These are phyloP conservation scores for Pontederia crassipes DNA, from an alignment of 176 grass and related monocot genomes.

Conservation along the genomic window DNA sequence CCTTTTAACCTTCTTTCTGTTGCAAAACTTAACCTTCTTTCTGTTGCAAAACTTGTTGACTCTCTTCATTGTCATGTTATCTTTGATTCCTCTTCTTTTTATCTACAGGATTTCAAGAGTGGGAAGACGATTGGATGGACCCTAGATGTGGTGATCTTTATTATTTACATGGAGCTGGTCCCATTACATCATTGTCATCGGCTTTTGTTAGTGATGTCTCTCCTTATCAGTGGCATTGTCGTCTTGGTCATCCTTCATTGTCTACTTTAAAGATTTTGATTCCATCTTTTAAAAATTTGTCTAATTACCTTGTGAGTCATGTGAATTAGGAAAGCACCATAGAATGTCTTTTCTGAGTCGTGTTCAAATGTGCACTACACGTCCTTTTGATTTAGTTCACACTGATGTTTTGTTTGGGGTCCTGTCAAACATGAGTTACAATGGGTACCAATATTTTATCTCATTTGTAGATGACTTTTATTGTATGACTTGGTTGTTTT, in stretches of 20 bases:
- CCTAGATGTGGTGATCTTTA: too few relatives aligned
- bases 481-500: neutral
- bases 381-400: neutral
- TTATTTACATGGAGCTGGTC: too few relatives aligned
- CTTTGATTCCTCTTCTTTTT: too few relatives aligned
- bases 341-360: neutral
- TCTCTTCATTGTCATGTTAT: too few relatives aligned
- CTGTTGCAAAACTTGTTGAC: too few relatives aligned
- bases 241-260: neutral
- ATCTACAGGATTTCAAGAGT: too few relatives aligned
- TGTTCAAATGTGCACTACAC: neutral
- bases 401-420: slow-evolving; percentile 1
- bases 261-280: neutral
- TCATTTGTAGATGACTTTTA: neutral
- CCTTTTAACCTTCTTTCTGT: too few relatives aligned
- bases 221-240: neutral
- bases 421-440: neutral
- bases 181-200: too few relatives aligned
- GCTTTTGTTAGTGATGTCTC: neutral
- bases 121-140: too few relatives aligned
- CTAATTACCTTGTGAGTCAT: neutral
- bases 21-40: too few relatives aligned
- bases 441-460: neutral
- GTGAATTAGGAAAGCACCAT: neutral
- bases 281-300: neutral